A percentile compares a stretch with the other conserved stretches of the same genome.
These are phyloP conservation scores for Neurospora sp. DNA, from an alignment of 495 filamentous ascomycete genomes.

Conservation along the genomic window DNA sequence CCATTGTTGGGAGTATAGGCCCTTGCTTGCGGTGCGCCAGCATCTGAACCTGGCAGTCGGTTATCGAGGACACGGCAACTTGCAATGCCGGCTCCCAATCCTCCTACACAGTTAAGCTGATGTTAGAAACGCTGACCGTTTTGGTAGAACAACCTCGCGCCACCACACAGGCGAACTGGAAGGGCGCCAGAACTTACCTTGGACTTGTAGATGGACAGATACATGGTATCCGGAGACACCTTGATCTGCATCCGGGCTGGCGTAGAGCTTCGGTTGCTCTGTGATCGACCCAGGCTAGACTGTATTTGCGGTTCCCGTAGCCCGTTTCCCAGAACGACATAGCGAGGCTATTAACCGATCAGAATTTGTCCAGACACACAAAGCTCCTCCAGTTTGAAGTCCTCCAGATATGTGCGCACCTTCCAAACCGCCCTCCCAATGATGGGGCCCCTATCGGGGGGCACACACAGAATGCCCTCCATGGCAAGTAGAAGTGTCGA, in stretches of 20 bases:
- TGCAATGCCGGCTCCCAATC: conserved; percentile 42
- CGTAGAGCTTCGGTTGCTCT: conserved; percentile 16
- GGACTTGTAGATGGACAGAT: conserved; percentile 44
- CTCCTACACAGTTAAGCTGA: conserved; percentile 21
- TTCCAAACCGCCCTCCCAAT: conserved; percentile 48
- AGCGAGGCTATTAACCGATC: conserved; percentile 29
- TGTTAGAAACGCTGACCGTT: conserved; percentile 3
- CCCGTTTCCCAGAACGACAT: conserved; percentile 32
- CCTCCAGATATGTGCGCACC: conserved; percentile 23
- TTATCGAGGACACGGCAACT: conserved; percentile 37
- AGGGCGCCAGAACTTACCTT: conserved; percentile 29
- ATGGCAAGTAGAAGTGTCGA: conserved; percentile 18
- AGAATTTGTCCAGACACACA: neutral
- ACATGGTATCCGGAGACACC: conserved; percentile 26
- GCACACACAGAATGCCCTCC: conserved; percentile 46
- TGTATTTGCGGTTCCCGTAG: conserved; percentile 12
- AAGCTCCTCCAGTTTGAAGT: neutral
- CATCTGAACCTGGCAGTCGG: conserved; percentile 41
- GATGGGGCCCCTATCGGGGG: conserved; percentile 46
- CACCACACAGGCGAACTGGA: conserved; percentile 7
- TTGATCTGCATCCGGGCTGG: conserved; percentile 20
- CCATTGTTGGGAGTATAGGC: conserved; percentile 37
- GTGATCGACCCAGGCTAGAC: conserved; percentile 14
- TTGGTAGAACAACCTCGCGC: neutral
- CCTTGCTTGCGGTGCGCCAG: conserved; percentile 46